Percentiles rank a stretch among this genome's conserved stretches.
phyloP scores from a whole-genome alignment of 139 green algal genomes.

The Volvox reticuliferus region DNA sequence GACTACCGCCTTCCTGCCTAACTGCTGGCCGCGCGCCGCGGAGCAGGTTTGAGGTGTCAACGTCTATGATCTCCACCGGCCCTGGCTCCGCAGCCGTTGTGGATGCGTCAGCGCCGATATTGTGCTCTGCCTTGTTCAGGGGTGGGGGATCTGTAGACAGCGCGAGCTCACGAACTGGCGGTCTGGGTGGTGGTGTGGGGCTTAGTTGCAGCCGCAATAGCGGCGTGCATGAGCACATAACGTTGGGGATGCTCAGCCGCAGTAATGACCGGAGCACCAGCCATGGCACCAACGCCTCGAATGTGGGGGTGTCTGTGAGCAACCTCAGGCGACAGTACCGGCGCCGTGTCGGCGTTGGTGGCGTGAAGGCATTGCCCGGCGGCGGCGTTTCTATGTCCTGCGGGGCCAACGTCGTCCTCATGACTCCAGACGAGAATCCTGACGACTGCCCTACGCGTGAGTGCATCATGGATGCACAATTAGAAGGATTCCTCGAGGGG shows the following conservation, averaged over 20 bases:
- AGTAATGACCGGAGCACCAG: neutral
- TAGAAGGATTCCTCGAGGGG: neutral
- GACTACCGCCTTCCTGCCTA: slow-evolving; percentile 25
- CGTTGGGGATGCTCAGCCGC: neutral
- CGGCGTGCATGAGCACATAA: neutral
- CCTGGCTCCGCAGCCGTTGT: neutral
- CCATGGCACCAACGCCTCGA: neutral
- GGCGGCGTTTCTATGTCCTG: neutral
- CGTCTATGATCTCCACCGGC: neutral
- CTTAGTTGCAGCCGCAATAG: neutral
- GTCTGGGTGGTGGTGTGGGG: neutral
- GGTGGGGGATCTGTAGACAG: neutral
- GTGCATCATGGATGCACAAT: neutral
- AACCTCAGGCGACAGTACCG: neutral
- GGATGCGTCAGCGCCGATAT: neutral
- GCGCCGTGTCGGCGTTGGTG: neutral
- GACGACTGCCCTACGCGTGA: neutral
- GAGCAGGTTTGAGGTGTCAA: neutral
- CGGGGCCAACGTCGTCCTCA: neutral
- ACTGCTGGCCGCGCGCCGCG: neutral
- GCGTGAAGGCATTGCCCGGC: neutral
- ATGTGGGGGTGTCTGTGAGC: neutral
- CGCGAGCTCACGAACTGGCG: neutral
- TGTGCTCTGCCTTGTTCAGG: neutral
- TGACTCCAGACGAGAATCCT: neutral